These are phyloP conservation scores for Diversispora epigaea DNA, from an alignment of 192 early-diverging fungal species.

Conservation along the genomic window DNA sequence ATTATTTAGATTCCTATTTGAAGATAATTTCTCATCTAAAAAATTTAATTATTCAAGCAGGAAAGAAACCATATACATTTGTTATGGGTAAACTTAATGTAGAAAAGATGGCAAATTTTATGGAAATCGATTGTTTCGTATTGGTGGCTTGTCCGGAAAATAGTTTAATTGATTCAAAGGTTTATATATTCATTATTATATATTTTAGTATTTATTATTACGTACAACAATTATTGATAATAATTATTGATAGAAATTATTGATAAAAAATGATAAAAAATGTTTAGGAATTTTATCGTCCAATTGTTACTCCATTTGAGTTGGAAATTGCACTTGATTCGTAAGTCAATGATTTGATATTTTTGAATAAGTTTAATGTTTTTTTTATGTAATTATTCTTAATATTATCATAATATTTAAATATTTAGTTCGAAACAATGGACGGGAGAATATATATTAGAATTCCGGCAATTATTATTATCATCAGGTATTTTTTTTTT, in stretches of 20 bases:
- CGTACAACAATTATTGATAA: background rate
- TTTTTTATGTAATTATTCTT: background rate
- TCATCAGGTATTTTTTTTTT: background rate
- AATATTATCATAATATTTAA: conserved; percentile 13
- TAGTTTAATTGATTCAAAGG: conserved; percentile 81
- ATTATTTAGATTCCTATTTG: conserved; percentile 70
- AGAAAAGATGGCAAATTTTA: conserved; percentile 95
- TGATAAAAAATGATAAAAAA: no score
- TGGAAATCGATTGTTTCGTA: conserved; percentile 91
- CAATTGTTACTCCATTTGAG: conserved; percentile 94
- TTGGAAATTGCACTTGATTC: conserved; percentile 73
- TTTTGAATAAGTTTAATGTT: background rate
- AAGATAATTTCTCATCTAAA: conserved; percentile 81
- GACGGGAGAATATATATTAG: conserved; percentile 71
- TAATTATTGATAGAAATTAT: no score
- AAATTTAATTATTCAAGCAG: conserved; percentile 63
- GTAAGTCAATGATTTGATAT: conserved; percentile 34
- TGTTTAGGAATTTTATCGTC: conserved; percentile 76
- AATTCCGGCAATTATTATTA: conserved; percentile 62
- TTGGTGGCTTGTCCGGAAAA: conserved; percentile 95
- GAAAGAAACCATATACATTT: conserved; percentile 83
- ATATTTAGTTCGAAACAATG: conserved; percentile 57
- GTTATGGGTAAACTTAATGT: conserved; percentile 94
- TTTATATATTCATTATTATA: conserved; percentile 31
- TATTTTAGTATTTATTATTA: background rate